A percentile compares a stretch with the other conserved stretches of the same genome.
Conservation (phyloP, 2,329 filamentous ascomycete genomes). For the Neopestalotiopsis rosae region DNA sequence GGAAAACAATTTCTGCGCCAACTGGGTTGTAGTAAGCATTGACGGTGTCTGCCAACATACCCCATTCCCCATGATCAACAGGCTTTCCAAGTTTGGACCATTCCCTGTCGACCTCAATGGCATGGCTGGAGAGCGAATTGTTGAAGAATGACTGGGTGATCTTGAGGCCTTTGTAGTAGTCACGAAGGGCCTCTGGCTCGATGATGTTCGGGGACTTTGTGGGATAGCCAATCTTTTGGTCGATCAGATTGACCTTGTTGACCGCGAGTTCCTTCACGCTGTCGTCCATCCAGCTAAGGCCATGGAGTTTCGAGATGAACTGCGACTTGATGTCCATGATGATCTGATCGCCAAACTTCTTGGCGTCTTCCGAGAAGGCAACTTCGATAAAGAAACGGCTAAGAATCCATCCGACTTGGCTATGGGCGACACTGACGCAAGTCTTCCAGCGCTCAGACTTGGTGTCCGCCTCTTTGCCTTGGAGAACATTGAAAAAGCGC, state of each 20-base stretch:
- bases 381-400: constrained; percentile 74
- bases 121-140: constrained; percentile 55
- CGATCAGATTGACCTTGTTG: constrained; percentile 67
- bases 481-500: constrained; percentile 64
- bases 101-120: constrained; percentile 49
- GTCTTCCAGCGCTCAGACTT: constrained; percentile 70
- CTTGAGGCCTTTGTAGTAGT: constrained; percentile 58
- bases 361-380: constrained; percentile 70
- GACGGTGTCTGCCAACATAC: constrained; percentile 63
- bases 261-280: constrained; percentile 61
- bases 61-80: constrained; percentile 64
- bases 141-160: constrained; percentile 60
- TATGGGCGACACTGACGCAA: constrained; percentile 64
- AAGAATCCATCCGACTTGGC: constrained; percentile 68
- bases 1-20: constrained; percentile 69
- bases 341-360: constrained; percentile 70
- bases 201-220: constrained; percentile 65
- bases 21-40: constrained; percentile 64
- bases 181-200: constrained; percentile 55
- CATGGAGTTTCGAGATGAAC: constrained; percentile 56
- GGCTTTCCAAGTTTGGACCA: constrained; percentile 66
- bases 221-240: constrained; percentile 70
- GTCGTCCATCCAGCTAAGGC: constrained; percentile 65
- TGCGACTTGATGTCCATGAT: constrained; percentile 73
- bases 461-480: constrained; percentile 66